Base-by-base conservation (phyloP, 2,329 filamentous ascomycete species). In the Hypoxylon sp. region DNA sequence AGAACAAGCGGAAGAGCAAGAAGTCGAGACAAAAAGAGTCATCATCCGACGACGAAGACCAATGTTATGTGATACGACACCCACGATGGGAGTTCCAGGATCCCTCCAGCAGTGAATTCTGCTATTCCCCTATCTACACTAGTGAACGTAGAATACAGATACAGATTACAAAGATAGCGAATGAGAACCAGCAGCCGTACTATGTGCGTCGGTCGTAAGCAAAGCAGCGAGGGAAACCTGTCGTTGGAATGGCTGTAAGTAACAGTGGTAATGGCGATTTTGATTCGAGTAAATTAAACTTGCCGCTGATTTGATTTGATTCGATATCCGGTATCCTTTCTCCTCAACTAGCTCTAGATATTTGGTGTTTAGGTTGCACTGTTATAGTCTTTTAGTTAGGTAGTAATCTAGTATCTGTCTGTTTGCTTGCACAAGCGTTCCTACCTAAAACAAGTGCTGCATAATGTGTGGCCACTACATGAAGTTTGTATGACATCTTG, bases 211-310 rank as follows among this genome's bases (percentile, higher is more conserved):
- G 3, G 38, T 14, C 4, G 10, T 56, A 19, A 30, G 10, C 32
- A 5, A 5, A 13, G 3, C 23, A 28, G 5, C 7, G 1, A 17
- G 4, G 4, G 17, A 9, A 23, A 17, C 14, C 38, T 30, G 38
- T 21, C 9, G 17, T 43, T 17, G 38, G 38, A 11, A 21, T 21
- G 17, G 38, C 73, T 63, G n/a, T 75, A 77, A 11, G 13, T 10
- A 43, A 9, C 2, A n/a, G n/a, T 17, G n/a, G 36, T 17, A 6
- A n/a, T 30, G 28, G 28, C 6, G 28, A 9, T 30, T 36, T 36
- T 36, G 5, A 36, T n/a, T 36, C 10, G 14, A 36, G 13, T 6
- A 9, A 36, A 36, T 36, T 36, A 36, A 36, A 36, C 34, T 36
- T 14, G 14, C 7, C 28, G 28, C 6, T 30, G 28, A 7, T 30